Percentiles rank a stretch among this genome's conserved stretches.
phyloP scores from a whole-genome alignment of 768 basidiomycete species.

The Boletus insuetus region DNA sequence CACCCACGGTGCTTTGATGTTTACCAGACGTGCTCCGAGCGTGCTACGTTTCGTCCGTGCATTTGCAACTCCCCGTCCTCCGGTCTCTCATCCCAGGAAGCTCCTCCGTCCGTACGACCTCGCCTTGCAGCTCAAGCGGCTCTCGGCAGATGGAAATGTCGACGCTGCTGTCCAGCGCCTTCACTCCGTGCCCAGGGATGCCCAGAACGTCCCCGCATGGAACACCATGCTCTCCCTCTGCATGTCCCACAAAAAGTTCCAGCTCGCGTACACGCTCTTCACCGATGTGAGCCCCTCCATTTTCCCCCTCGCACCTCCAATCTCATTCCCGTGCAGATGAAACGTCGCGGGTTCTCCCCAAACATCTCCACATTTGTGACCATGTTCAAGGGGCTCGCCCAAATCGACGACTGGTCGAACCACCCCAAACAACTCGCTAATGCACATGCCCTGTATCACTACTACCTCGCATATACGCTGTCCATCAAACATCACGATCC shows the following conservation, averaged over 20 bases:
- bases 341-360: slow-evolving; percentile 74
- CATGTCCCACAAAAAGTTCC: slow-evolving; percentile 53
- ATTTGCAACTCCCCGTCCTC: slow-evolving; percentile 2
- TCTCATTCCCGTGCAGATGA: slow-evolving; percentile 56
- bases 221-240: slow-evolving; percentile 72
- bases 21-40: slow-evolving; percentile 4
- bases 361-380: slow-evolving; percentile 66
- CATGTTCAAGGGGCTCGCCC: slow-evolving; percentile 61
- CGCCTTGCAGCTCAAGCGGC: slow-evolving; percentile 53
- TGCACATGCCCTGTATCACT: slow-evolving; percentile 58
- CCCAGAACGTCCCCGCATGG: slow-evolving; percentile 76
- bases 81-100: slow-evolving; percentile 4
- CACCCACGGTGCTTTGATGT: slow-evolving; percentile 17
- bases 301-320: slow-evolving; percentile 11
- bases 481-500: slow-evolving; percentile 49
- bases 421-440: slow-evolving; percentile 61
- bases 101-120: slow-evolving; percentile 65
- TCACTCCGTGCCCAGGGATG: slow-evolving; percentile 66
- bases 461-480: slow-evolving; percentile 50
- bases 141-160: slow-evolving; percentile 53
- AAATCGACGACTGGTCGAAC: slow-evolving; percentile 57
- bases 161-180: slow-evolving; percentile 65
- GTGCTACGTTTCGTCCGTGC: slow-evolving; percentile 3
- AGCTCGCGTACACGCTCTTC: slow-evolving; percentile 63
- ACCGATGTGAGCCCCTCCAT: slow-evolving; percentile 51